Conservation (phyloP, 2,329 filamentous ascomycete genomes). For the Trichophaea hybrida region DNA sequence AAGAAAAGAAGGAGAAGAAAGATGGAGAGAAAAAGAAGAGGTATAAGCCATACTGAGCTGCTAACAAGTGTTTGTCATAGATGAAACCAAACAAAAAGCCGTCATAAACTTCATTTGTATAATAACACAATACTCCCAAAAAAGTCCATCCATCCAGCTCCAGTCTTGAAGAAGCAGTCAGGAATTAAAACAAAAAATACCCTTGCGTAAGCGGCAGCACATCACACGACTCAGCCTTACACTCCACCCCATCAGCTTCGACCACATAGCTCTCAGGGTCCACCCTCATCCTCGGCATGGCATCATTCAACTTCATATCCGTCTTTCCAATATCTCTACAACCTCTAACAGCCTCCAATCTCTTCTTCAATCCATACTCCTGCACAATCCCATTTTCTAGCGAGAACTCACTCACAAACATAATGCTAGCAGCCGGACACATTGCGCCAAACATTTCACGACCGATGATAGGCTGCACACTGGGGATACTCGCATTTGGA, state of each 20-base stretch:
- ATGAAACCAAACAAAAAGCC: not conserved
- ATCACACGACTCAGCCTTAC: constrained; percentile 56
- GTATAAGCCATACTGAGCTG: not conserved
- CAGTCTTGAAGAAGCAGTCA: not conserved
- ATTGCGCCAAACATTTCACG: constrained; percentile 71
- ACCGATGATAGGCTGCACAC: constrained; percentile 68
- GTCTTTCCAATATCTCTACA: constrained; percentile 64
- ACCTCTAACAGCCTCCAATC: constrained; percentile 62
- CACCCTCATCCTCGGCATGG: constrained; percentile 73
- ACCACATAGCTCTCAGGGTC: constrained; percentile 84
- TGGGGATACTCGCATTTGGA: constrained; percentile 72
- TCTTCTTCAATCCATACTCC: constrained; percentile 63
- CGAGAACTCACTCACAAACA: constrained; percentile 67
- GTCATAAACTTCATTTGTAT: not conserved
- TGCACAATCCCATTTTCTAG: constrained; percentile 51
- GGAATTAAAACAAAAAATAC: constrained; percentile 56
- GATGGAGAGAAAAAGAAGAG: not conserved
- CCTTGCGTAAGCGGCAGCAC: constrained; percentile 61
- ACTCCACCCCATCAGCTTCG: constrained; percentile 65
- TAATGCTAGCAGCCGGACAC: constrained; percentile 57
- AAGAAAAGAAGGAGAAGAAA: constrained; percentile 1
- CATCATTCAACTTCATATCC: constrained; percentile 83
- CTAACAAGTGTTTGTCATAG: not conserved
- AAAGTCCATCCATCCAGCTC: not conserved
- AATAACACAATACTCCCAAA: not conserved